phyloP scores from a whole-genome alignment of 1,284 basidiomycete genomes.

The Rhodotorula sp. region DNA sequence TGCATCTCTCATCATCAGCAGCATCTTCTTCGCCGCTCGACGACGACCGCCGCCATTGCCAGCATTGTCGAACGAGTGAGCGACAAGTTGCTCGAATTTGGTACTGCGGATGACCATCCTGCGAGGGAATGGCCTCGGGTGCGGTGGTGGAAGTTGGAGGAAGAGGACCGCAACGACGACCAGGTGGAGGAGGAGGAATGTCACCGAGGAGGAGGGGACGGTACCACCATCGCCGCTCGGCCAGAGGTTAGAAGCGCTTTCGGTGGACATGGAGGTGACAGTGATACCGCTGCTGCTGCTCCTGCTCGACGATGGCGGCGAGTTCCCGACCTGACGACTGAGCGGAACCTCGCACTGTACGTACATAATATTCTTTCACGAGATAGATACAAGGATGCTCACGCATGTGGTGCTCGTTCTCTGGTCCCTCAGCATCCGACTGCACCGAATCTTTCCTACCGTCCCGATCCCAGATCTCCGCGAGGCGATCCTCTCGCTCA shows the following conservation, averaged over 20 bases:
- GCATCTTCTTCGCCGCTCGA: background rate
- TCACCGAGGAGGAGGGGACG: no score
- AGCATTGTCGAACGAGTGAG: constrained; percentile 3
- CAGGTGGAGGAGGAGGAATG: no score
- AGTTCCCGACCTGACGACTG: constrained; percentile 10
- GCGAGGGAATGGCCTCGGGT: background rate
- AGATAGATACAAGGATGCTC: no score
- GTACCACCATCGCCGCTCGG: background rate
- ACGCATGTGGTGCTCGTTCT: no score
- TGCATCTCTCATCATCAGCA: constrained; percentile 41
- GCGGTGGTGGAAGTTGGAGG: background rate
- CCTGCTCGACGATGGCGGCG: background rate
- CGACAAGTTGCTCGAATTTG: constrained; percentile 12
- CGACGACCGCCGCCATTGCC: background rate
- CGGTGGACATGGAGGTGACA: no score
- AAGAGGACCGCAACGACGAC: no score
- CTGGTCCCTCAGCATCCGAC: constrained; percentile 4
- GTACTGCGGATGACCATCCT: background rate
- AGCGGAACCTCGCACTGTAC: constrained; percentile 24
- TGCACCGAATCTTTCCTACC: constrained; percentile 26
- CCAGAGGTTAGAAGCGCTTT: no score
- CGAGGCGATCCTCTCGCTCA: background rate
- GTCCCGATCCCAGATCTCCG: constrained; percentile 15
- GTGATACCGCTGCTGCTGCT: no score
- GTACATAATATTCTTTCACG: background rate